Conservation (phyloP, 208 protist species). For the Leishmania tropica region DNA sequence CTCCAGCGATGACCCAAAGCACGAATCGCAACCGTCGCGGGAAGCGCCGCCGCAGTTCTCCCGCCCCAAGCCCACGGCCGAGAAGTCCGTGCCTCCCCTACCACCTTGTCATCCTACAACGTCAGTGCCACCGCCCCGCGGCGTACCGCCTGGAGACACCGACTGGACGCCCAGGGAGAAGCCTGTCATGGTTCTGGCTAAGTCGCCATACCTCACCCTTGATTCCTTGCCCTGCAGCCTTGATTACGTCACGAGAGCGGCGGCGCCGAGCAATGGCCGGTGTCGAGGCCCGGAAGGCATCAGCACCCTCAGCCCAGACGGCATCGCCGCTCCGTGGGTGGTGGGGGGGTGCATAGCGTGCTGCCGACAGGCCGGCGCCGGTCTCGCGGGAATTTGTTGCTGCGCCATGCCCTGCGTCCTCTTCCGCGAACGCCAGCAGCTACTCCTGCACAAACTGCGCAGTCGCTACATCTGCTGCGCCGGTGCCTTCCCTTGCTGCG, state of each 20-base stretch:
- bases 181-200: slow-evolving; percentile 14
- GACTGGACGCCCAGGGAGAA: background rate
- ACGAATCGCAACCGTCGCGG: background rate
- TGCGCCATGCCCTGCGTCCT: slow-evolving; percentile 42
- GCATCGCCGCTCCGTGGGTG: slow-evolving; percentile 27
- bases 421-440: slow-evolving; percentile 37
- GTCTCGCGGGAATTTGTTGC: slow-evolving; percentile 31
- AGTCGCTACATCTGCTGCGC: slow-evolving; percentile 55
- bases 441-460: slow-evolving; percentile 41
- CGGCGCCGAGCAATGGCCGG: background rate
- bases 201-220: slow-evolving; percentile 26
- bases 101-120: background rate
- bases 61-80: background rate
- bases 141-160: background rate
- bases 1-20: background rate
- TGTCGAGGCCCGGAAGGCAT: background rate
- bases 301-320: background rate
- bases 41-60: background rate
- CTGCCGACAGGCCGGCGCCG: slow-evolving; percentile 28
- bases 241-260: background rate
- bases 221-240: slow-evolving; percentile 16
- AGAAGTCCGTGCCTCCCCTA: background rate
- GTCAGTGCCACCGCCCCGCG: background rate
- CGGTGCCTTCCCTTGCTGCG: slow-evolving; percentile 45
- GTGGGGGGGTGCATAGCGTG: slow-evolving; percentile 26